Evolutionary conservation across 805 yeast species (phyloP), one percentile per base, ranked within the genome.

Genomic region (Isabelozyma heimii): DNA sequence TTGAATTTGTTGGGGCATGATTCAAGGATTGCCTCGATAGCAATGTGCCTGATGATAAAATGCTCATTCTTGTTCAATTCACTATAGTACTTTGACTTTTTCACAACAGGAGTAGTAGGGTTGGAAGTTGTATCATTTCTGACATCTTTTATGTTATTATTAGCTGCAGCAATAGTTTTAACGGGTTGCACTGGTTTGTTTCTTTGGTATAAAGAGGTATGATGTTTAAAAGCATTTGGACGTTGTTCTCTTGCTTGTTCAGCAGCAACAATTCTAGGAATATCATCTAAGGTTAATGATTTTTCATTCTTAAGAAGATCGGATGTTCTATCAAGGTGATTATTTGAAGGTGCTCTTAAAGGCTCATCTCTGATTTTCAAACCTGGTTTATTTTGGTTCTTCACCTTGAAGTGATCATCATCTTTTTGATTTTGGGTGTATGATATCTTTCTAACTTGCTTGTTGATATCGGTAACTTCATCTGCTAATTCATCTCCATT

Each of bases 261-360:
- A 8, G 96, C 92, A 2, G 97, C 96, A 7, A 94, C 97, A 61
- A 94, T 92, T 55, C 98, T 79, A 7, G 98, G 97, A 58, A 94
- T 94, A 67, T 94, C 99, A 67, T 94, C 98, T 57, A 94, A 77
- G 0, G 97, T 92, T 46, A 94, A 78, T 0, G 92, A 85, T 56
- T 87, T 89, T 56, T 92, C 95, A 59, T 83, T 87, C 58, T 85
- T 82, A 47, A 91, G 77, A 44, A 89, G 74, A 55, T 82, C 85
- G 1, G 90, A 79, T 0, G 91, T 84, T 1, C 85, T 77, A 58
- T 82, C 85, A 42, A 86, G 72, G 52, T 69, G 67, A 42, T 61
- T 63, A 50, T 59, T 64, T 24, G 65, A 61, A 4, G 57, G 40
- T 40, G 70, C 65, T 42, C 67, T 60, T 51, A 63, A 70, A 14